Percentiles rank a stretch among this genome's conserved stretches.
Evolutionary conservation across 2,329 filamentous ascomycete species (phyloP).

Genomic region (Juglanconis oblonga): DNA sequence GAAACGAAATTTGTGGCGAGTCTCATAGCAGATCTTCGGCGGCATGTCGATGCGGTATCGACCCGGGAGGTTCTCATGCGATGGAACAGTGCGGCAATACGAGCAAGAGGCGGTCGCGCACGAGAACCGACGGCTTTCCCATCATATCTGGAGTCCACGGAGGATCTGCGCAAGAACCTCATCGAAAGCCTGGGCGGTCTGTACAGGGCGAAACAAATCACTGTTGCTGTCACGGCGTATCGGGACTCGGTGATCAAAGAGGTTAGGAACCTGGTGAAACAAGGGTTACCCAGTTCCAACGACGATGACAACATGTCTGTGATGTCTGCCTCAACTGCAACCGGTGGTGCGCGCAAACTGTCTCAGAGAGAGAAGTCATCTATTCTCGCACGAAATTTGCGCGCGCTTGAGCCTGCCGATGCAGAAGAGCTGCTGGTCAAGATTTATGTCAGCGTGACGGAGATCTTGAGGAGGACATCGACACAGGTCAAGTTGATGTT

Average conservation of each 20-base stretch:
- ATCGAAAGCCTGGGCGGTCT: conserved; percentile 72
- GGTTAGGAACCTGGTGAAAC: conserved; percentile 79
- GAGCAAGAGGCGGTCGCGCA: conserved; percentile 63
- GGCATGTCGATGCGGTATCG: conserved; percentile 74
- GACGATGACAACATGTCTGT: conserved; percentile 93
- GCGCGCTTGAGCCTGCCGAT: conserved; percentile 77
- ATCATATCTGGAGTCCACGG: conserved; percentile 72
- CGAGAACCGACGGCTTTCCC: conserved; percentile 70
- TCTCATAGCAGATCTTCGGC: conserved; percentile 73
- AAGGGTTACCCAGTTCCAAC: conserved; percentile 83
- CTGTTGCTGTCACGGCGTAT: conserved; percentile 78
- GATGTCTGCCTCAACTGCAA: conserved; percentile 76
- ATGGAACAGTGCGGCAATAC: conserved; percentile 76
- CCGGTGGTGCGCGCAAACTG: conserved; percentile 58
- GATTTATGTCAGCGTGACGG: conserved; percentile 84
- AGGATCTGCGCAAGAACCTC: conserved; percentile 68
- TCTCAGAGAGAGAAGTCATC: conserved; percentile 87
- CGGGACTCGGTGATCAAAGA: conserved; percentile 82
- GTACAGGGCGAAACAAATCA: conserved; percentile 76
- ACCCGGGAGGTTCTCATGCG: conserved; percentile 72
- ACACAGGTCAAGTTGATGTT: conserved; percentile 93
- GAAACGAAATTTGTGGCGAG: conserved; percentile 76
- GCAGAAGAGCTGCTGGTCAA: conserved; percentile 78
- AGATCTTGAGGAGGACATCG: conserved; percentile 79
- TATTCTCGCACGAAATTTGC: conserved; percentile 81